Percentiles rank a stretch among this genome's conserved stretches.
Conservation (phyloP, 176 grass and related monocot species). For the Tillandsia fasciculata region DNA sequence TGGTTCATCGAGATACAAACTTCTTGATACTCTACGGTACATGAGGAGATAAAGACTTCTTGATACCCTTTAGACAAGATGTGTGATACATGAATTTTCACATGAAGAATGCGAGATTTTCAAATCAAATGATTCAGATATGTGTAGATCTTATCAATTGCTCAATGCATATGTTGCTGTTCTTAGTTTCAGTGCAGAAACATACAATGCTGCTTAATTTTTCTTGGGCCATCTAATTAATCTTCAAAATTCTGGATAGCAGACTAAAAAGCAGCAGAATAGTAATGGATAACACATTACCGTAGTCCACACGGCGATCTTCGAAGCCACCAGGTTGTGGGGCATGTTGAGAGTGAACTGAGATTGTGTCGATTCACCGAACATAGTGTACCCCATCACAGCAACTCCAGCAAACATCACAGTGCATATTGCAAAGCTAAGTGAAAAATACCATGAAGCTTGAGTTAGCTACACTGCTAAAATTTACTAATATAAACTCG, state of each 20-base stretch:
- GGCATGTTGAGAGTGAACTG: slow-evolving; percentile 94
- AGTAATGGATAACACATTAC: slow-evolving; percentile 16
- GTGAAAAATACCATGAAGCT: neutral
- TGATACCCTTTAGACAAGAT: no score
- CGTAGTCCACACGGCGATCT: slow-evolving; percentile 85
- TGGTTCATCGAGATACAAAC: no score
- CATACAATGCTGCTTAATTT: neutral
- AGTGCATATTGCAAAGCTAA: slow-evolving; percentile 60
- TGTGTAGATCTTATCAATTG: no score
- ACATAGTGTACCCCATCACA: slow-evolving; percentile 77
- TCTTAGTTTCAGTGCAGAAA: no score
- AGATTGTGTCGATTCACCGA: slow-evolving; percentile 66
- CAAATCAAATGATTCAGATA: no score
- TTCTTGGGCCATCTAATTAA: neutral
- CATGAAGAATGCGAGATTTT: no score
- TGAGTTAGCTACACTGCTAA: no score
- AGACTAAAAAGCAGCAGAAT: neutral
- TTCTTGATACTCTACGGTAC: no score
- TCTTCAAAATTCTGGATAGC: neutral
- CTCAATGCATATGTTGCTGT: no score
- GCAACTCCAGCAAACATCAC: slow-evolving; percentile 53
- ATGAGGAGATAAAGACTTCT: no score
- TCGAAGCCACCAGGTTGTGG: slow-evolving; percentile 63
- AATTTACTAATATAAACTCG: no score
- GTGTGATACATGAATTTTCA: no score